These are phyloP conservation scores for Penicillium thymicola DNA, from an alignment of 2,329 filamentous ascomycete genomes.

Conservation along the genomic window DNA sequence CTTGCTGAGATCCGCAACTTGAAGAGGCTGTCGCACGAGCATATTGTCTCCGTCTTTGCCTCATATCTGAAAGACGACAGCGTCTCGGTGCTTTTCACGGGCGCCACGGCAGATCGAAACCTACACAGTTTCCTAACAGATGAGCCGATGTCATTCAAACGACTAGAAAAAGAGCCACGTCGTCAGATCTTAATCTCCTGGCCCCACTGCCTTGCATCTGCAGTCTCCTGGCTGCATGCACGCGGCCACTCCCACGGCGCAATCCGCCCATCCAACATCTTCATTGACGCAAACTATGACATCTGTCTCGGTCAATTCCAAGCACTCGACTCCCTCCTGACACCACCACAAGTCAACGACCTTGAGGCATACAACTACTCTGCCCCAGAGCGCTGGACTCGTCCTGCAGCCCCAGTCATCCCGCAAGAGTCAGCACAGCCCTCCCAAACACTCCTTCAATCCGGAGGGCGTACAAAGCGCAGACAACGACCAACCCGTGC, in stretches of 20 bases:
- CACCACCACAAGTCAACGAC: conserved; percentile 51
- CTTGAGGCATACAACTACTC: conserved; percentile 59
- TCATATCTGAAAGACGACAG: conserved; percentile 45
- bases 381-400: conserved; percentile 54
- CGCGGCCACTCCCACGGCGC: conserved; percentile 54
- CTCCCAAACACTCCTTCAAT: conserved; percentile 34
- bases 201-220: conserved; percentile 53
- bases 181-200: conserved; percentile 44
- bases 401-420: conserved; percentile 29
- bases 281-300: conserved; percentile 54
- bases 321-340: conserved; percentile 53
- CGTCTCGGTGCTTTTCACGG: conserved; percentile 44
- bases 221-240: conserved; percentile 55
- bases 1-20: conserved; percentile 40
- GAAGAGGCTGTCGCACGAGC: conserved; percentile 41
- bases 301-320: conserved; percentile 60
- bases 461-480: conserved; percentile 42
- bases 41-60: conserved; percentile 44
- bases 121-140: conserved; percentile 45
- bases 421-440: conserved; percentile 30
- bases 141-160: conserved; percentile 41
- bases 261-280: conserved; percentile 59
- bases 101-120: conserved; percentile 38
- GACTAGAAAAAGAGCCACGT: conserved; percentile 41
- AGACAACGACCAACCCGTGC: conserved; percentile 22